phyloP scores from a whole-genome alignment of 257 asterid genomes.

The Mentha longifolia region DNA sequence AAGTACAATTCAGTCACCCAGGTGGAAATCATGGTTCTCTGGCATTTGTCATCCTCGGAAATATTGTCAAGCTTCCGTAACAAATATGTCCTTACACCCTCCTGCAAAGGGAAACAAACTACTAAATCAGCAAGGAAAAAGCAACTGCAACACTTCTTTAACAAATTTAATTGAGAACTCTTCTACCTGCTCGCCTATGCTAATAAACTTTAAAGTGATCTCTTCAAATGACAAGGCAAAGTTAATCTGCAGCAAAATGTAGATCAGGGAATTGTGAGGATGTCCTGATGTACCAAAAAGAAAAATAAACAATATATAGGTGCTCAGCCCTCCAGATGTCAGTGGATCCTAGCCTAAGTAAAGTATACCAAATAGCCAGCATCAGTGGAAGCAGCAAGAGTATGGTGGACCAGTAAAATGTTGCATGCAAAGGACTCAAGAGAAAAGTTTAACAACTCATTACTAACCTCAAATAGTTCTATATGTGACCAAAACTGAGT shows the following conservation, averaged over 20 bases:
- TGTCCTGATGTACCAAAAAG: slow-evolving; percentile 17
- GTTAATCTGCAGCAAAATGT: slow-evolving; percentile 74
- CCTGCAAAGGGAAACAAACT: slow-evolving; percentile 60
- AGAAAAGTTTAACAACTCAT: slow-evolving; percentile 6
- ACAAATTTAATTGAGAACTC: slow-evolving; percentile 26
- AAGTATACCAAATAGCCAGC: slow-evolving; percentile 24
- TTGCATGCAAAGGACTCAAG: slow-evolving; percentile 2
- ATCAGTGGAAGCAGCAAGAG: slow-evolving; percentile 26
- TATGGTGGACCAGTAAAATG: slow-evolving; percentile 19
- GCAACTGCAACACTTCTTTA: slow-evolving; percentile 21
- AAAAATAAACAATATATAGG: slow-evolving; percentile 24
- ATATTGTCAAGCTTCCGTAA: slow-evolving; percentile 93
- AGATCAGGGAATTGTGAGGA: slow-evolving; percentile 40
- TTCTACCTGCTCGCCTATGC: slow-evolving; percentile 95
- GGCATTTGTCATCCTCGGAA: slow-evolving; percentile 91
- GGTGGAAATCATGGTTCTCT: slow-evolving; percentile 95
- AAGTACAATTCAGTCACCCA: slow-evolving; percentile 94
- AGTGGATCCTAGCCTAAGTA: slow-evolving; percentile 20
- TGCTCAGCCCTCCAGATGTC: slow-evolving; percentile 22
- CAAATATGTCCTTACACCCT: slow-evolving; percentile 92
- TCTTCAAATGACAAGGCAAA: slow-evolving; percentile 92
- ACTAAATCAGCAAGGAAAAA: slow-evolving; percentile 32
- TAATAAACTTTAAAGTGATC: slow-evolving; percentile 89
- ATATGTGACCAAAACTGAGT: slow-evolving; percentile 13
- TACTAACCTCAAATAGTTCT: slow-evolving; percentile 14